Base-by-base conservation (phyloP, 1,284 basidiomycete genomes). In the Boletus mariae region DNA sequence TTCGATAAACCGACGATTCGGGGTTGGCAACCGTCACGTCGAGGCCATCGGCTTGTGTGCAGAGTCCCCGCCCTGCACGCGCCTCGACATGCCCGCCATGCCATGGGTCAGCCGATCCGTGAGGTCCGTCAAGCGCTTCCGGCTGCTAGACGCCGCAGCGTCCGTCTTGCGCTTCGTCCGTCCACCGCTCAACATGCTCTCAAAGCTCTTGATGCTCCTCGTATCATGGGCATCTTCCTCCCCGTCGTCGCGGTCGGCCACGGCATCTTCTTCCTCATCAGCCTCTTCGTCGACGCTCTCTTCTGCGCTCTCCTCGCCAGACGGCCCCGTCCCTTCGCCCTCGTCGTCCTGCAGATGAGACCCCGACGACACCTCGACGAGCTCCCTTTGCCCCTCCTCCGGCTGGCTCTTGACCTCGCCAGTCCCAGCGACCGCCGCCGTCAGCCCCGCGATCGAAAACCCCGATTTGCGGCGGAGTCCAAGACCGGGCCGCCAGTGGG, bases 151-250 rank as follows among this genome's bases (percentile, higher is more conserved):
- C 20, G 20, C 17, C 17, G 17, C 2, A 20, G 20, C 20, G 4
- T 17, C 32, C 9, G 6, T 42, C 32, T 20, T 53, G 29, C 34
- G 56, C 29, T 43, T 20, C 17, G 17, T 44, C 13, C 49, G 66
- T 53, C 74, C 75, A 51, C 72, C 69, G 62, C 76, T 84, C 77
- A 90, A 75, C 87, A 91, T 90, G 60, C 82, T 90, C 71, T 88
- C 87, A 61, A 93, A 92, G 65, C 87, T 92, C 59, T 80, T 75
- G 52, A 92, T 90, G 61, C 87, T 20, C 20, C 20, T 20, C 20
- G 20, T 20, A 20, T 20, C 20, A 20, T 20, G 20, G 20, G 20
- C 20, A 90, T 70, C 20, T 20, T 20, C 74, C 3, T 60, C 63
- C 9, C 68, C 71, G 5, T 68, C 71, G 13, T 57, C 45, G 2